phyloP scores from a whole-genome alignment of 148 eudicot species.

The Nepenthes gracilis region DNA sequence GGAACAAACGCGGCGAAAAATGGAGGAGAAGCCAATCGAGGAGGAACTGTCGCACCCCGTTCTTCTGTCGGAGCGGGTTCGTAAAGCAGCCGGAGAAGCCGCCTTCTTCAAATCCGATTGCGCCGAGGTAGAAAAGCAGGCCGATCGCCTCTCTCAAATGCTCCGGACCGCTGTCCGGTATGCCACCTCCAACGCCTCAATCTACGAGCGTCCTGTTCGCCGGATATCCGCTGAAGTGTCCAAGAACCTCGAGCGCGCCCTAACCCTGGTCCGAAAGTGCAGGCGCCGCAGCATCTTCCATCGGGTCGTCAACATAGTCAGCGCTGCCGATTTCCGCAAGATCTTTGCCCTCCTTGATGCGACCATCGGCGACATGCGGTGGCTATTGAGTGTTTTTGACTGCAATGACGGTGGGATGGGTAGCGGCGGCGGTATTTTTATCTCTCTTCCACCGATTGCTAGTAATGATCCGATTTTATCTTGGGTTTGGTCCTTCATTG shows the following conservation, averaged over 20 bases:
- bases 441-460: conserved; percentile 75
- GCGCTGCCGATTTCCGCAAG: conserved; percentile 57
- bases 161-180: conserved; percentile 47
- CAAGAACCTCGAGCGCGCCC: conserved; percentile 24
- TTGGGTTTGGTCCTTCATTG: conserved; percentile 70
- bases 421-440: conserved; percentile 19
- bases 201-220: conserved; percentile 61
- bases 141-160: conserved; percentile 27
- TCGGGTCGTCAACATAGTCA: conserved; percentile 38
- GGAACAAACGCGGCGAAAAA: no score
- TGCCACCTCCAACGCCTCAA: conserved; percentile 6
- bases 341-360: conserved; percentile 30
- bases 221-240: conserved; percentile 33
- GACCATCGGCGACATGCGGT: conserved; percentile 49
- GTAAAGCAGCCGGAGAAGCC: conserved; percentile 17
- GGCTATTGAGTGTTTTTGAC: conserved; percentile 47
- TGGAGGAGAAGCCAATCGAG: conserved; percentile 21
- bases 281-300: conserved; percentile 40
- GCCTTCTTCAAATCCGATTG: conserved; percentile 37
- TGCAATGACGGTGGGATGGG: conserved; percentile 6
- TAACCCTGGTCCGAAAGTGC: conserved; percentile 39
- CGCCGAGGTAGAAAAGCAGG: conserved; percentile 22
- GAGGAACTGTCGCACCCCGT: conserved; percentile 38
- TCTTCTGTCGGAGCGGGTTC: conserved; percentile 31
- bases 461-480: conserved; percentile 68